These are phyloP conservation scores for Mucuna pruriens DNA, from an alignment of 306 rosid species.

Conservation along the genomic window DNA sequence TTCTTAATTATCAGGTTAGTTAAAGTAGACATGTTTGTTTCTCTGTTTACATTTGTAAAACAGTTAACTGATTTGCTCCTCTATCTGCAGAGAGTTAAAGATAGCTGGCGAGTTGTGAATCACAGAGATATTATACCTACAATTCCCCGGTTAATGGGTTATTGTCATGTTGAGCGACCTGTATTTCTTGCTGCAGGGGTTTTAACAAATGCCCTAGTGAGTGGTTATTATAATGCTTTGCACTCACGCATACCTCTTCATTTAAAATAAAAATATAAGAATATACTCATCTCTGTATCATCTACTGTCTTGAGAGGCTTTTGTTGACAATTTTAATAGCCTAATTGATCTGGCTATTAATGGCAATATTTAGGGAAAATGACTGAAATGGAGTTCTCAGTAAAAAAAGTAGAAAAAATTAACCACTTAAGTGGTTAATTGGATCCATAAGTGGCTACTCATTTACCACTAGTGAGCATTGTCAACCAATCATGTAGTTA, in stretches of 20 bases:
- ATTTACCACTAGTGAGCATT: neutral
- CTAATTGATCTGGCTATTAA: slow-evolving; percentile 23
- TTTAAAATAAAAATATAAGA: slow-evolving; percentile 3
- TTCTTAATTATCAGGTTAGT: neutral
- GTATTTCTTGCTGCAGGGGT: slow-evolving; percentile 84
- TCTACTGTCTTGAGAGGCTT: neutral
- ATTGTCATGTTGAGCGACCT: slow-evolving; percentile 96
- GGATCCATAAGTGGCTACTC: neutral
- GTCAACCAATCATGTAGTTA: neutral
- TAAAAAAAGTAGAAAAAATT: neutral
- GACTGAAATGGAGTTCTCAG: neutral
- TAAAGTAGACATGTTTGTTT: neutral
- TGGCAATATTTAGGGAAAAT: neutral
- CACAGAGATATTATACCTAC: slow-evolving; percentile 99
- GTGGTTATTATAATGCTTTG: slow-evolving; percentile 41
- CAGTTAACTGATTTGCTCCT: slow-evolving; percentile 15
- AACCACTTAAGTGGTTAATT: neutral
- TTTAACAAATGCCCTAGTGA: slow-evolving; percentile 66
- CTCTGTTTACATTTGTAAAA: slow-evolving; percentile 40
- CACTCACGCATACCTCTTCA: neutral
- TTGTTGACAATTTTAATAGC: slow-evolving; percentile 5
- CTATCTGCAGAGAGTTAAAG: slow-evolving; percentile 84
- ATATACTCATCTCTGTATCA: neutral
- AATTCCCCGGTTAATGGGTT: slow-evolving; percentile 95
- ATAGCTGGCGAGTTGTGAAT: slow-evolving; percentile 98